Percentiles rank a stretch among this genome's conserved stretches.
phyloP scores from a whole-genome alignment of 31 red algal species.

The Odonthalia washingtoniensis region DNA sequence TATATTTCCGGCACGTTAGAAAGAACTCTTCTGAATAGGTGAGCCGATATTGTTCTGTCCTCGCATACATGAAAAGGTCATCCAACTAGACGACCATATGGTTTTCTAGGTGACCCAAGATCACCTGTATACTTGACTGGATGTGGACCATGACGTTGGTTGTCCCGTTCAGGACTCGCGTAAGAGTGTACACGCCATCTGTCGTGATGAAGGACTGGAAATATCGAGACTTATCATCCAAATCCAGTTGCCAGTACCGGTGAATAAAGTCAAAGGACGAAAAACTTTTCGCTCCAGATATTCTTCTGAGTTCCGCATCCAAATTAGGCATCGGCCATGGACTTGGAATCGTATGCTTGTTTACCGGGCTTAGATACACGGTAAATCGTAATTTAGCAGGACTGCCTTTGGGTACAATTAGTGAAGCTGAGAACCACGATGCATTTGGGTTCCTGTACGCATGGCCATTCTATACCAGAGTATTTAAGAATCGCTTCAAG shows the following conservation, averaged over 20 bases:
- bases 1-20: too few species aligned
- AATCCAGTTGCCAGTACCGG: too few species aligned
- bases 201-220: conserved; percentile 17
- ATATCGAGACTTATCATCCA: not conserved
- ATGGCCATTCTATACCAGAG: too few species aligned
- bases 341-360: not conserved
- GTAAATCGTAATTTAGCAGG: not conserved
- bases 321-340: conserved; percentile 3
- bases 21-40: too few species aligned
- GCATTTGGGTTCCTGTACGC: too few species aligned
- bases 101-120: not conserved
- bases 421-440: too few species aligned
- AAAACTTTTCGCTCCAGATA: not conserved
- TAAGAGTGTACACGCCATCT: not conserved
- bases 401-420: too few species aligned
- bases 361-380: not conserved
- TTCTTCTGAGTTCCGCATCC: not conserved
- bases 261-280: not conserved
- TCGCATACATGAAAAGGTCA: not conserved
- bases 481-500: too few species aligned
- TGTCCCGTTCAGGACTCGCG: not conserved
- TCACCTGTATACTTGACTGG: not conserved
- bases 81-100: not conserved
- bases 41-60: not conserved
- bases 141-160: not conserved